Conservation (phyloP, 176 grass and related monocot genomes). For the Triticum dicoccoides region DNA sequence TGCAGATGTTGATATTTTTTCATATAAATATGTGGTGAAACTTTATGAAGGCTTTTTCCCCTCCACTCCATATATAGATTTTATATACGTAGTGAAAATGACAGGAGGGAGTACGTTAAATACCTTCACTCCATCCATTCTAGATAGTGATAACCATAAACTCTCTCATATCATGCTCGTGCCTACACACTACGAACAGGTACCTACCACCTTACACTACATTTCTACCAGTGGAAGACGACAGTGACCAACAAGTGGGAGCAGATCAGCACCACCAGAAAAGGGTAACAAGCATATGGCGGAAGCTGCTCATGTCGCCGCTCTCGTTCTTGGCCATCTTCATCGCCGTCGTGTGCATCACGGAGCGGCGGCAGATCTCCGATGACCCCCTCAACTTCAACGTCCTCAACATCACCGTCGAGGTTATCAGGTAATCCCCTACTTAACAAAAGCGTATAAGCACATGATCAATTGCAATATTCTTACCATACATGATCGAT, state of each 20-base stretch:
- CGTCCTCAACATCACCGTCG: conserved; percentile 58
- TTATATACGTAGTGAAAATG: no score
- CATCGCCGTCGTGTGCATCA: conserved; percentile 59
- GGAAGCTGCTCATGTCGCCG: conserved; percentile 49
- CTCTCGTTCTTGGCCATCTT: conserved; percentile 56
- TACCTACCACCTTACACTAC: conserved; percentile 70
- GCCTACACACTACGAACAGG: conserved; percentile 16
- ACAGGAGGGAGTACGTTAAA: no score
- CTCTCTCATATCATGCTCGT: neutral
- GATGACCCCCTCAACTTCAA: conserved; percentile 65
- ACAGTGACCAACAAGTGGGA: neutral
- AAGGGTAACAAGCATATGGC: conserved; percentile 21
- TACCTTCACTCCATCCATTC: no score
- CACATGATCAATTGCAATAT: no score
- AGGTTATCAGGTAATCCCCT: conserved; percentile 45
- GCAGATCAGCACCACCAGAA: neutral
- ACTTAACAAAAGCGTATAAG: no score
- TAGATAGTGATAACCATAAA: no score
- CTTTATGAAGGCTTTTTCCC: no score
- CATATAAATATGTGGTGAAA: no score
- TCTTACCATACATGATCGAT: no score
- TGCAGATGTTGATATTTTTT: no score
- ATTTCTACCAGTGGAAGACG: conserved; percentile 25
- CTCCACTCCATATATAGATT: no score
- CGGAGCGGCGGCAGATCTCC: conserved; percentile 50